Base-by-base conservation (phyloP, 2,329 filamentous ascomycete species). In the Colletotrichum spaethianum region DNA sequence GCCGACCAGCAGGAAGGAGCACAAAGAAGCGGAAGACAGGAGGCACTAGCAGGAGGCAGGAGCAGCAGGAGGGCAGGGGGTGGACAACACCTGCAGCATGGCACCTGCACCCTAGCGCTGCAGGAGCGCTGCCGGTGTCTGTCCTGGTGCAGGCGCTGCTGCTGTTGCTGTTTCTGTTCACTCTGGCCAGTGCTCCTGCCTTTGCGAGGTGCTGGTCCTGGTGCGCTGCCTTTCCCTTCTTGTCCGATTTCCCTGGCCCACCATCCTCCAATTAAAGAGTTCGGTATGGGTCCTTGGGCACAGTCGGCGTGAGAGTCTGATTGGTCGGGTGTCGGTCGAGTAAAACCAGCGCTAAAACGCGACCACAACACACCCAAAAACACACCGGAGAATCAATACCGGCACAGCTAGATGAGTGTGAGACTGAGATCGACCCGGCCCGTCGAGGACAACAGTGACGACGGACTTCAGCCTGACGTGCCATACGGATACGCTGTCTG, bases 291-390 rank as follows among this genome's bases (percentile, higher is more conserved):
- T 14, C 26, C 23, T 23, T 20, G 18, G 6, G 26, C 42, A 67
- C n/a, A 44, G n/a, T 46, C 42, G 26, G 11, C 28, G 20, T 42
- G 56, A n/a, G 20, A 31, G 18, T 46, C 31, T 56, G 38, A 70
- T 67, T 67, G 63, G 56, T 31, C 42, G 23, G 42, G 26, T 23
- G 48, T 52, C 26, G 46, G 26, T 31, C n/a, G 36, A 67, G 63
- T 50, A 62, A 71, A 48, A 48, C 40, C 26, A 26, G 48, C 68
- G 56, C 68, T 71, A 67, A 67, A 71, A 62, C 56, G 20, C 48
- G 48, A 48, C 63, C 61, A 70, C 62, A 28, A 52, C 60, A 52
- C n/a, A 6, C 9, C 60, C 33, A 59, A 57, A 70, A 53, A 36
- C 42, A 38, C 26, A 62, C 64, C 57, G 56, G 64, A 67, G 33